These are phyloP conservation scores for Thraustochytrium sp. DNA, from an alignment of 352 stramenopile genomes.

Conservation along the genomic window DNA sequence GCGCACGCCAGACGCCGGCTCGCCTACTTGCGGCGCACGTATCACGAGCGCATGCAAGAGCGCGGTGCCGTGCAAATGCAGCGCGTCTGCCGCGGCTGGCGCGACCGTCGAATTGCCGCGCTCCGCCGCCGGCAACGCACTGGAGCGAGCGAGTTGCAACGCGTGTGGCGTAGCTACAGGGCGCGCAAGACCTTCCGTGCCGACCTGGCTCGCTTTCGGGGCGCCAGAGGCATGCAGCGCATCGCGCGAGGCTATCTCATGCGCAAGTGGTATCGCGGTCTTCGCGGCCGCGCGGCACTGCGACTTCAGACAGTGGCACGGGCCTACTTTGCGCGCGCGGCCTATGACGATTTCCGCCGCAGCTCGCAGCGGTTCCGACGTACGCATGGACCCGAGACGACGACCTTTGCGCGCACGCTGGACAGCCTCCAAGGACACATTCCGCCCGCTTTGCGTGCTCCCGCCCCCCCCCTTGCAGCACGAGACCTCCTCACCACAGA, in stretches of 20 bases:
- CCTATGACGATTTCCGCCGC: not conserved
- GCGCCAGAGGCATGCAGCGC: not conserved
- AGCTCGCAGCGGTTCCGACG: not conserved
- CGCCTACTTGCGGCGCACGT: not conserved
- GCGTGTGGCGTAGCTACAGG: not conserved
- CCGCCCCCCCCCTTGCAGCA: too few relatives aligned
- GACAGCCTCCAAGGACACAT: not conserved
- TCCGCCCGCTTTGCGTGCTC: not conserved
- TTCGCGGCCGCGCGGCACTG: not conserved
- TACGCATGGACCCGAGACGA: not conserved
- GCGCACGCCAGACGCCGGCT: not conserved
- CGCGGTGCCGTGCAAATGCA: not conserved
- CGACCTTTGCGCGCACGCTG: not conserved
- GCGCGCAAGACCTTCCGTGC: not conserved
- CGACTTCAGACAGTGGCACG: not conserved
- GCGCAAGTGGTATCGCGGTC: slow-evolving; percentile 3
- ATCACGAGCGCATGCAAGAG: not conserved
- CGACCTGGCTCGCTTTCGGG: not conserved
- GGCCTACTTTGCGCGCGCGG: not conserved
- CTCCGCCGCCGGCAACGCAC: not conserved
- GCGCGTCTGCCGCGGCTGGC: not conserved
- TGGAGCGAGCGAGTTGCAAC: not conserved
- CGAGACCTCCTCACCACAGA: too few relatives aligned
- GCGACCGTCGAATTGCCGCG: not conserved
- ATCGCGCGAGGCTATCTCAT: slow-evolving; percentile 15